Evolutionary conservation across 441 rosid genomes (phyloP).

Genomic region (Heliophila coronopifolia): DNA sequence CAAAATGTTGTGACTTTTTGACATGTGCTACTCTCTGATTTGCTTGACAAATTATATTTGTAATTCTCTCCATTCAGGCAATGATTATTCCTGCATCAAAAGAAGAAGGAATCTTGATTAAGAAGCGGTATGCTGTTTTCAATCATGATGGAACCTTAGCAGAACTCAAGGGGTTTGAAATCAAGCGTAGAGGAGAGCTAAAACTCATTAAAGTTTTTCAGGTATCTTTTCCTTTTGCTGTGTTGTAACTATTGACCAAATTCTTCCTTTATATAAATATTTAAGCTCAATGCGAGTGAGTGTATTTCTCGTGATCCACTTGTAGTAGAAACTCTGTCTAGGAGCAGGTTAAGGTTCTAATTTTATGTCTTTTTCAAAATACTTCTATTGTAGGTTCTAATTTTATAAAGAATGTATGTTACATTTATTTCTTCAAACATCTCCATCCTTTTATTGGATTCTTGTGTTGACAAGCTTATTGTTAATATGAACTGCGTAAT

Average conservation of each 20-base stretch:
- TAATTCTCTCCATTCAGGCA: conserved; percentile 47
- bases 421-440: background rate
- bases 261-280: conserved; percentile 2
- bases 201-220: conserved; percentile 96
- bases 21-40: conserved; percentile 13
- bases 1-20: conserved; percentile 15
- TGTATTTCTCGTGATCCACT: conserved; percentile 2
- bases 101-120: conserved; percentile 92
- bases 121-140: conserved; percentile 98
- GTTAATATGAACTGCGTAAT: background rate
- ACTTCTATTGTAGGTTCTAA: background rate
- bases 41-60: conserved; percentile 9
- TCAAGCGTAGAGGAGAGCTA: conserved; percentile 98
- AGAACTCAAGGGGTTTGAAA: conserved; percentile 99
- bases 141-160: conserved; percentile 98
- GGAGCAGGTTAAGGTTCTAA: background rate
- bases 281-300: conserved; percentile 2
- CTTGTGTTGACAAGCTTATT: conserved; percentile 3
- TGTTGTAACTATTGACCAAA: conserved; percentile 10
- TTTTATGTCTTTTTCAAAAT: background rate
- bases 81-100: conserved; percentile 99
- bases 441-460: background rate
- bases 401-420: background rate
- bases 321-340: conserved; percentile 11
- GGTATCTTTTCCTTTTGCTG: conserved; percentile 39